Evolutionary conservation across 2,329 filamentous ascomycete species (phyloP).

Genomic region (Alternaria gaisen): DNA sequence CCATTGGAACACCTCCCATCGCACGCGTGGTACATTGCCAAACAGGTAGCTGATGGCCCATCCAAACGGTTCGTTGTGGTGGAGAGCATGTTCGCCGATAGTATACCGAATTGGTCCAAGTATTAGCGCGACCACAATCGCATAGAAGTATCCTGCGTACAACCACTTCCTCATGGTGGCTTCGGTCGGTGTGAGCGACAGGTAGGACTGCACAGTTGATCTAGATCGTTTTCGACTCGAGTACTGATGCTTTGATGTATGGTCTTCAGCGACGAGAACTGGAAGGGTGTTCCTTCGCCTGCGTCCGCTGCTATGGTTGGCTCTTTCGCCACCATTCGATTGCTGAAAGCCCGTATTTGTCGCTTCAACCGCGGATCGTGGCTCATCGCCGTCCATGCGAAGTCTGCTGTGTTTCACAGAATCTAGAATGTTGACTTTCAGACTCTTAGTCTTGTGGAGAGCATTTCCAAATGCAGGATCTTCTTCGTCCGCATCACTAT

Average conservation of each 20-base stretch:
- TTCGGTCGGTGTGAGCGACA: slow-evolving; percentile 81
- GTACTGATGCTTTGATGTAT: slow-evolving; percentile 31
- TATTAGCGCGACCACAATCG: slow-evolving; percentile 70
- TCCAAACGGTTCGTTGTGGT: slow-evolving; percentile 81
- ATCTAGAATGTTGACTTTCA: slow-evolving; percentile 41
- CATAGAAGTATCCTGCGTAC: slow-evolving; percentile 83
- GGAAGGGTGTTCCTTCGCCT: slow-evolving; percentile 49
- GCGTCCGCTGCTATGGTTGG: slow-evolving; percentile 16
- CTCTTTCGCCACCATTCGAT: slow-evolving; percentile 6
- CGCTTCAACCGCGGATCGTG: slow-evolving; percentile 43
- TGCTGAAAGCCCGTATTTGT: slow-evolving; percentile 28
- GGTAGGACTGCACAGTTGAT: slow-evolving; percentile 68
- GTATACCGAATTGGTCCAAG: slow-evolving; percentile 76
- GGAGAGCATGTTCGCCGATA: slow-evolving; percentile 72
- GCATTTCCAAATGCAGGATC: slow-evolving; percentile 29
- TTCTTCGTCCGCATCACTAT: slow-evolving; percentile 61
- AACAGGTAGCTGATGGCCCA: slow-evolving; percentile 93
- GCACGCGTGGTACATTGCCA: slow-evolving; percentile 76
- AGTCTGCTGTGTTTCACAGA: slow-evolving; percentile 25
- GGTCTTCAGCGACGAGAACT: slow-evolving; percentile 32
- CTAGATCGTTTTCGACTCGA: slow-evolving; percentile 40
- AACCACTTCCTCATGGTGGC: slow-evolving; percentile 80
- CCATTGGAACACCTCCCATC: slow-evolving; percentile 73
- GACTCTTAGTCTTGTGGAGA: slow-evolving; percentile 36
- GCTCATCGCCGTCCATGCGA: slow-evolving; percentile 27